Base-by-base conservation (phyloP, 2,329 filamentous ascomycete genomes). In the Sordariomycetes sp. region DNA sequence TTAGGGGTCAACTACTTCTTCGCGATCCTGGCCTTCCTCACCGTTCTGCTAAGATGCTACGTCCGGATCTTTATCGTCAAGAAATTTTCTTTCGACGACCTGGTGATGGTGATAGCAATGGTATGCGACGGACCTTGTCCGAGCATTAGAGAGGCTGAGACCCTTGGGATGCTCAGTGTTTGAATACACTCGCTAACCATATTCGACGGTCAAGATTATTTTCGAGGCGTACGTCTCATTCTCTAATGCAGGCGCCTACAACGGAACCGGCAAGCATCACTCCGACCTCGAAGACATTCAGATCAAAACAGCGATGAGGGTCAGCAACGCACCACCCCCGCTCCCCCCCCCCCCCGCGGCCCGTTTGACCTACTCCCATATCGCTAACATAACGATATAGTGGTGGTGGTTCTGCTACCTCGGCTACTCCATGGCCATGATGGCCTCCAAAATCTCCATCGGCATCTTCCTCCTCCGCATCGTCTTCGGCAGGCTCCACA, bases 391-490 rank as follows among this genome's bases (percentile, higher is more conserved):
- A 6, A 17, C 17, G 32, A 20, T 20, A 50, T 20, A 68, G 64
- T 69, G 62, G 50, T 72, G 69, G 69, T 72, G 69, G 69, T 67
- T 66, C 58, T 71, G 69, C 61, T 71, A 70, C 53, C 59, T 71
- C 20, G 68, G 65, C 65, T 72, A 70, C 61, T 67, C 65, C 52
- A 51, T 67, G 34, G 62, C 66, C 22, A 71, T 72, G 69, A 66
- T 71, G 20, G 57, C 65, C 12, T 69, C 68, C 56, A 75, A 75
- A 59, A 63, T 73, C 17, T 75, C 72, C 34, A 74, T 75, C 60
- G 70, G 68, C n/a, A 68, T 64, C 58, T 72, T 74, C 56, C 65
- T 75, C 22, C 65, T 73, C 17, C 72, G 73, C 52, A 69, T 75
- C 54, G 69, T 71, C 7, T 64, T 68, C 58, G 62, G 65, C 15